A percentile compares a stretch with the other conserved stretches of the same genome.
Evolutionary conservation across 345 rosid species (phyloP).

Genomic region (Eucalyptus grandis): DNA sequence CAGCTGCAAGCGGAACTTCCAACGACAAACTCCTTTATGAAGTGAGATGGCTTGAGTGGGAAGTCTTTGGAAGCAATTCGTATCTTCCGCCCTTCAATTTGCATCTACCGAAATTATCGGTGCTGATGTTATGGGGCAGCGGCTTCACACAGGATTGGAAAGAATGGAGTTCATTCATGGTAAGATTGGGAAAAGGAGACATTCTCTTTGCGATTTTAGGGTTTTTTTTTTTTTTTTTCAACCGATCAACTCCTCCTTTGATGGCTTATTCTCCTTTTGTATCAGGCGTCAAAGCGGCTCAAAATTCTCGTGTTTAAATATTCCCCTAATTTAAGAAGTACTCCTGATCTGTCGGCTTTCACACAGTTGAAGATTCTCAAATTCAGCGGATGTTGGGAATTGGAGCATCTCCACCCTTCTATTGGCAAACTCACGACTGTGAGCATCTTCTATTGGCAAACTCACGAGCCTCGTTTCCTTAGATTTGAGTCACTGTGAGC

Average conservation of each 20-base stretch:
- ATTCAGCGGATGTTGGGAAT: fast-evolving
- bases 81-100: fast-evolving
- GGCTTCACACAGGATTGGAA: not conserved
- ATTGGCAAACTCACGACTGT: too few species aligned
- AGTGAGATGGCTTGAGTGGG: not conserved
- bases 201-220: fast-evolving
- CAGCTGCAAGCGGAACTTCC: too few species aligned
- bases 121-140: fast-evolving
- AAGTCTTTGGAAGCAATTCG: fast-evolving
- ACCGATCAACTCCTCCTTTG: fast-evolving
- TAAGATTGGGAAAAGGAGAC: not conserved
- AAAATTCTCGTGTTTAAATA: fast-evolving
- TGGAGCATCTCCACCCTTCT: not conserved
- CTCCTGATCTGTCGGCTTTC: not conserved
- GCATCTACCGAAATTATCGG: too few species aligned
- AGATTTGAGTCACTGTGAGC: fast-evolving
- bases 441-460: not conserved
- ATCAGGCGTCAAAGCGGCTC: not conserved
- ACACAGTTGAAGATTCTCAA: fast-evolving
- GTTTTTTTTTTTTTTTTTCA: too few species aligned
- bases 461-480: not conserved
- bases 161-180: fast-evolving
- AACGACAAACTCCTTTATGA: too few species aligned
- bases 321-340: fast-evolving
- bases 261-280: not conserved